These are phyloP conservation scores for Arachnopeziza araneosa DNA, from an alignment of 2,329 filamentous ascomycete species.

Conservation along the genomic window DNA sequence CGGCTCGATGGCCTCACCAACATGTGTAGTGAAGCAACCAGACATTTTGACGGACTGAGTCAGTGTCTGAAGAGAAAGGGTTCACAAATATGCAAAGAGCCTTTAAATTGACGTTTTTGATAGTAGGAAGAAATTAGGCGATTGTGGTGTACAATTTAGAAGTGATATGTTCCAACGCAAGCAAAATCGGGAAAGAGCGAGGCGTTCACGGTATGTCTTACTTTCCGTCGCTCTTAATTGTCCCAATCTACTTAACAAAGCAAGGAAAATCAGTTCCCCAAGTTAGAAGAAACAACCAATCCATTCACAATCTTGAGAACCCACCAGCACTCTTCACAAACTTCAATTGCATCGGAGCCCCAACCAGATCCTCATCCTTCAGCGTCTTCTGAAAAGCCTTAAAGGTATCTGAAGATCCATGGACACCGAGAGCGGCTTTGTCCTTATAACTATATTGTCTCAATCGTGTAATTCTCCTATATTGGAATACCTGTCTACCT, in stretches of 20 bases:
- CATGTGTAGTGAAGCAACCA: background rate
- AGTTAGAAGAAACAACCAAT: background rate
- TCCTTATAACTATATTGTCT: conserved; percentile 24
- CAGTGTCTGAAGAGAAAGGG: background rate
- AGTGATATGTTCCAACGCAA: too few relatives aligned
- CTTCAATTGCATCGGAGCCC: conserved; percentile 22
- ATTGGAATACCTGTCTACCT: conserved; percentile 12
- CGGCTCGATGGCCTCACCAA: background rate
- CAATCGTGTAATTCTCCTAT: background rate
- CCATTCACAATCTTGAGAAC: conserved; percentile 11
- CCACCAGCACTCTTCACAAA: conserved; percentile 23
- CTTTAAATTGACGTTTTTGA: too few relatives aligned
- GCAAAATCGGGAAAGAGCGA: too few relatives aligned
- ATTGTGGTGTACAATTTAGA: too few relatives aligned
- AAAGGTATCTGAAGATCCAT: conserved; percentile 19
- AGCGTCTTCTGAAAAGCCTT: conserved; percentile 20
- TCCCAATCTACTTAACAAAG: too few relatives aligned
- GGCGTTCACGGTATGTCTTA: too few relatives aligned
- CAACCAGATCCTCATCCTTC: conserved; percentile 21
- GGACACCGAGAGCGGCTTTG: conserved; percentile 21
- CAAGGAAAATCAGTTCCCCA: too few relatives aligned
- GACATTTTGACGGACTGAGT: background rate
- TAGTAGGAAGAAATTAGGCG: too few relatives aligned
- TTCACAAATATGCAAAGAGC: background rate
- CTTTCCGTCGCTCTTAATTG: too few relatives aligned